Evolutionary conservation across 1,284 basidiomycete genomes (phyloP).

Genomic region (Ganoderma multipileum): DNA sequence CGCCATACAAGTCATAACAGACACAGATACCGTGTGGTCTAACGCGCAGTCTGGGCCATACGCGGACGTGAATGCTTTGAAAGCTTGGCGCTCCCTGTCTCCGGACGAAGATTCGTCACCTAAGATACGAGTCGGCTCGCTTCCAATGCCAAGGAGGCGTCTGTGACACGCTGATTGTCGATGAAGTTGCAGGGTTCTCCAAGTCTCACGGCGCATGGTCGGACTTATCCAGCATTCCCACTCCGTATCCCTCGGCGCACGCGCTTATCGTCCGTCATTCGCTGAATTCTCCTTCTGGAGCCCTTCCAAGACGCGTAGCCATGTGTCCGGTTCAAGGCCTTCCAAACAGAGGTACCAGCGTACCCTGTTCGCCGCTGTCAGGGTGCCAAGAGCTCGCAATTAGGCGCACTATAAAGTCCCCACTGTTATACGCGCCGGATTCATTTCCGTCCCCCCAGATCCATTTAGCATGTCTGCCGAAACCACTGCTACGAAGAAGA

Average conservation of each 20-base stretch:
- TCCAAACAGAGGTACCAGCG: conserved; percentile 20
- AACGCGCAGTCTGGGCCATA: conserved; percentile 6
- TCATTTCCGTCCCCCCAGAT: conserved; percentile 26
- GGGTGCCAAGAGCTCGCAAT: conserved; percentile 26
- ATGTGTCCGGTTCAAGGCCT: conserved; percentile 27
- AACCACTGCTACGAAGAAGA: conserved; percentile 38
- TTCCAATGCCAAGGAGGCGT: conserved; percentile 17
- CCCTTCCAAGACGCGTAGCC: conserved; percentile 20
- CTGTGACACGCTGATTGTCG: conserved; percentile 23
- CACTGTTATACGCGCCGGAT: conserved; percentile 14
- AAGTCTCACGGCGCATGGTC: conserved; percentile 22
- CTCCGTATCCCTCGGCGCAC: conserved; percentile 23
- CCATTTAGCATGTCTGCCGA: conserved; percentile 37
- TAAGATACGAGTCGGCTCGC: conserved; percentile 17
- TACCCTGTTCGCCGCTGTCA: conserved; percentile 23
- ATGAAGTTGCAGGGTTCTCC: conserved; percentile 20
- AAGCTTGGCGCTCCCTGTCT: conserved; percentile 20
- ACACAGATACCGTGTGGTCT: conserved; percentile 4
- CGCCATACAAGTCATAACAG: not conserved
- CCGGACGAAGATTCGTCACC: conserved; percentile 18
- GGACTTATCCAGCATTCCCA: conserved; percentile 21
- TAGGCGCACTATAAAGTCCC: conserved; percentile 26
- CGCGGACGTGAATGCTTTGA: conserved; percentile 20
- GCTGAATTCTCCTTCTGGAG: conserved; percentile 24
- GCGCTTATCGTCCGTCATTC: conserved; percentile 26